Conservation (phyloP, 139 green algal species). For the Mesotaenium endlicherianum region DNA sequence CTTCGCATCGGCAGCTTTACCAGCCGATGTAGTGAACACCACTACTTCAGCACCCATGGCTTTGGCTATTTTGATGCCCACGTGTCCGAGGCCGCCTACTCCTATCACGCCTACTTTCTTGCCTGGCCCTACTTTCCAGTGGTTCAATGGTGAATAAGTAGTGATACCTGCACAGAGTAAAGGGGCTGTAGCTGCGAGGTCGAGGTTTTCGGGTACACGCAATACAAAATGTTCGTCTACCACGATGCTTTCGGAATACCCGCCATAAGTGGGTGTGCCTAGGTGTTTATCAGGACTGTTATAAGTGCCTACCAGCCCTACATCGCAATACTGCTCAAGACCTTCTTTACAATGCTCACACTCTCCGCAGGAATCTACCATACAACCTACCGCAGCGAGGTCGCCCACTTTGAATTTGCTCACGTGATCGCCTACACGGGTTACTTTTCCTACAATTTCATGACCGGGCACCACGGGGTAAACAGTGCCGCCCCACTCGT, state of each 20-base stretch:
- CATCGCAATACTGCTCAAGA: constrained; percentile 64
- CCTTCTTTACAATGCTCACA: constrained; percentile 30
- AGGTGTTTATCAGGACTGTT: constrained; percentile 51
- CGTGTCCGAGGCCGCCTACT: constrained; percentile 53
- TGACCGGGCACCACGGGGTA: constrained; percentile 69
- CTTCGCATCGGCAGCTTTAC: constrained; percentile 71
- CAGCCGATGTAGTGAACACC: constrained; percentile 64
- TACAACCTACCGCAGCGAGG: constrained; percentile 70
- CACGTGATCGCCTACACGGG: constrained; percentile 67
- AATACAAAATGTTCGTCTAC: constrained; percentile 56
- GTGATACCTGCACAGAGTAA: constrained; percentile 84
- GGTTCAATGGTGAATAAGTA: constrained; percentile 66
- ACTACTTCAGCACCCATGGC: constrained; percentile 56
- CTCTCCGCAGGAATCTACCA: constrained; percentile 68
- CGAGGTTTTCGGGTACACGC: constrained; percentile 62
- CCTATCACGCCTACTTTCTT: constrained; percentile 72
- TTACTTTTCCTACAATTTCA: constrained; percentile 5
- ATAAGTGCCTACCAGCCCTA: constrained; percentile 72
- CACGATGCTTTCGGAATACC: constrained; percentile 70
- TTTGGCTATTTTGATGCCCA: not conserved
- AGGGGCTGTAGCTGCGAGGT: constrained; percentile 63
- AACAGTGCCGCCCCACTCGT: constrained; percentile 27
- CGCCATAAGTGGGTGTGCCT: constrained; percentile 66
- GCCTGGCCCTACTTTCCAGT: constrained; percentile 74
- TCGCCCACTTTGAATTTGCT: constrained; percentile 75